Conservation (phyloP, 768 basidiomycete genomes). For the Mycena metata region DNA sequence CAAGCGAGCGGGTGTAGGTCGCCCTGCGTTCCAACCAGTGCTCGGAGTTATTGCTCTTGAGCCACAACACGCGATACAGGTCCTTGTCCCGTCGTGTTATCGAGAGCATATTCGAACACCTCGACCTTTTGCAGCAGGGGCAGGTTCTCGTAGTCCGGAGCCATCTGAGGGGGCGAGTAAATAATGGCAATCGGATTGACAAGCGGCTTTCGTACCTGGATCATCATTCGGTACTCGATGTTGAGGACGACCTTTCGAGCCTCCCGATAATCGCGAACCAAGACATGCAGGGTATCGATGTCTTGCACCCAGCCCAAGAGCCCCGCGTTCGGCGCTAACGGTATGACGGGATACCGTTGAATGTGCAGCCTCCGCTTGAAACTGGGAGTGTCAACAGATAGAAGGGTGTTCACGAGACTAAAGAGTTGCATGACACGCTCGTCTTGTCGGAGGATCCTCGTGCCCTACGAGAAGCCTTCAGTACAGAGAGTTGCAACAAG, state of each 20-base stretch:
- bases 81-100: conserved; percentile 99
- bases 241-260: conserved; percentile 96
- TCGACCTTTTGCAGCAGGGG: conserved; percentile 97
- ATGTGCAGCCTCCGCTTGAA: conserved; percentile 97
- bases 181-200: background rate
- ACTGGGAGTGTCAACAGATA: conserved; percentile 92
- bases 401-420: conserved; percentile 94
- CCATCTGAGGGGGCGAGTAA: conserved; percentile 77
- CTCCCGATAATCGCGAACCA: conserved; percentile 96
- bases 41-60: conserved; percentile 95
- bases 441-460: conserved; percentile 98
- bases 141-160: conserved; percentile 96
- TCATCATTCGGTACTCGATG: conserved; percentile 98
- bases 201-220: conserved; percentile 72
- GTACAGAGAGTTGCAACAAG: background rate
- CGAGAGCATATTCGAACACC: conserved; percentile 98
- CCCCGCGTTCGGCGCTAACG: conserved; percentile 95
- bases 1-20: conserved; percentile 95
- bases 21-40: conserved; percentile 98
- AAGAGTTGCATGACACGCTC: conserved; percentile 99
- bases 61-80: conserved; percentile 95
- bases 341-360: conserved; percentile 92
- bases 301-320: conserved; percentile 96
- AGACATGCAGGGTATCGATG: conserved; percentile 94
- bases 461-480: conserved; percentile 72